Evolutionary conservation across 2,329 filamentous ascomycete species (phyloP).

Genomic region (Ceratocystis ficicola): DNA sequence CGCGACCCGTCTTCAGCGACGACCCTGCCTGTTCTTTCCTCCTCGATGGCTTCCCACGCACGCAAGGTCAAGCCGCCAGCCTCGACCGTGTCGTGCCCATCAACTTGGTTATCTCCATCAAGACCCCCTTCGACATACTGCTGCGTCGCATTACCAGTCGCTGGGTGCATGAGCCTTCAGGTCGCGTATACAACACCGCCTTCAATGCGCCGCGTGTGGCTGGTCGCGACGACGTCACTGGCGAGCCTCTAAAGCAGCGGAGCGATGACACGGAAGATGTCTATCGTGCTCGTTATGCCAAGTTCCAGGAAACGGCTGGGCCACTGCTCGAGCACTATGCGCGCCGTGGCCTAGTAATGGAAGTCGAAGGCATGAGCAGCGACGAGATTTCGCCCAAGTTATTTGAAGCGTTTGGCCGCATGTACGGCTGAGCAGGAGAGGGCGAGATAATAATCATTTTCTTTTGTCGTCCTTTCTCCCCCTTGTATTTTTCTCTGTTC

Average conservation of each 20-base stretch:
- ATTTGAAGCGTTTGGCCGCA: slow-evolving; percentile 62
- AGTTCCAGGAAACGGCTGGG: slow-evolving; percentile 77
- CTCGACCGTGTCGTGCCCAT: slow-evolving; percentile 80
- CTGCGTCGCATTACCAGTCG: slow-evolving; percentile 80
- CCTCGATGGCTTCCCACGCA: slow-evolving; percentile 91
- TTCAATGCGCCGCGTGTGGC: slow-evolving; percentile 76
- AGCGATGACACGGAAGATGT: slow-evolving; percentile 78
- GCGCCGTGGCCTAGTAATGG: slow-evolving; percentile 68
- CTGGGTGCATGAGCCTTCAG: slow-evolving; percentile 86
- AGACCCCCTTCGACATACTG: slow-evolving; percentile 76
- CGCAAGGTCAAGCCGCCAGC: slow-evolving; percentile 61
- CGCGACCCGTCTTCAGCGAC: slow-evolving; percentile 43
- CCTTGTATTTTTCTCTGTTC: not conserved
- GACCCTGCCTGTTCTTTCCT: slow-evolving; percentile 78
- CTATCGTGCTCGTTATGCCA: slow-evolving; percentile 66
- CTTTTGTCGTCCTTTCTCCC: not conserved
- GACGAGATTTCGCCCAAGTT: slow-evolving; percentile 93
- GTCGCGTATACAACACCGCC: slow-evolving; percentile 85
- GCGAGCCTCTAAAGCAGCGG: slow-evolving; percentile 70
- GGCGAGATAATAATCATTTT: too few relatives aligned
- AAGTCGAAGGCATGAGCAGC: slow-evolving; percentile 76
- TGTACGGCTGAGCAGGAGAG: not conserved
- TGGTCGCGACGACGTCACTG: slow-evolving; percentile 81
- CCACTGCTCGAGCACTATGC: slow-evolving; percentile 84
- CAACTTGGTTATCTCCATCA: slow-evolving; percentile 79